Evolutionary conservation across 768 basidiomycete species (phyloP), one percentile per base, ranked within the genome.

Genomic region (Leccinum longicurvipes): DNA sequence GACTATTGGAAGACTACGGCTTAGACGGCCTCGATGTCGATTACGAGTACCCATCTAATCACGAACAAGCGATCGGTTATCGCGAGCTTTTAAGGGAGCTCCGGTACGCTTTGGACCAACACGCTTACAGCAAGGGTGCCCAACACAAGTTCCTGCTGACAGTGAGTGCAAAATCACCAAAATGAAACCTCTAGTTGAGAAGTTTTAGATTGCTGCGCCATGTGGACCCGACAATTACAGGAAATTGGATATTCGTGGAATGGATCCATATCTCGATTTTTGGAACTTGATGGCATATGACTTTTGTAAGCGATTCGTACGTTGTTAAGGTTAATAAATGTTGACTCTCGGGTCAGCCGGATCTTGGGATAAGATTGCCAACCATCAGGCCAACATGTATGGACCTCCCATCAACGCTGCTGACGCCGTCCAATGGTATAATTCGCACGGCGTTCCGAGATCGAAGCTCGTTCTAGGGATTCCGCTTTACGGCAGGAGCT

Each of bases 211-310:
- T 52, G 92, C 93, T 36, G 91, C 96, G 1, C 95, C 97, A 2
- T 96, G 93, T 71, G 97, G 97, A 28, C 82, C 87, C 3, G 80
- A 88, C 60, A 85, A 97, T 63, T 94, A 93, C 73, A 76, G 85
- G 69, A 90, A 87, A 61, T 77, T 98, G 7, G 79, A 84, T 56
- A 77, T 93, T 46, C 74, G 71, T 23, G 91, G 91, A 58, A 98
- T 99, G 95, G 87, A 94, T 68, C 78, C 78, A 56, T 86, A 81
- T 55, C 84, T 99, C 23, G 90, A 93, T 65, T 94, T 98, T 70
- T 98, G 94, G 95, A 98, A 99, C 68, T 73, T 99, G 70, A 99
- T 99, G 97, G 85, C 88, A 1, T 92, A 93, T 61, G 91, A 92
- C 68, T 92, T 87, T 63, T 82, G 88, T 87, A 60, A 59, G 68